Conservation (phyloP, 2,329 filamentous ascomycete genomes). For the Ceratocystis smalleyi region DNA sequence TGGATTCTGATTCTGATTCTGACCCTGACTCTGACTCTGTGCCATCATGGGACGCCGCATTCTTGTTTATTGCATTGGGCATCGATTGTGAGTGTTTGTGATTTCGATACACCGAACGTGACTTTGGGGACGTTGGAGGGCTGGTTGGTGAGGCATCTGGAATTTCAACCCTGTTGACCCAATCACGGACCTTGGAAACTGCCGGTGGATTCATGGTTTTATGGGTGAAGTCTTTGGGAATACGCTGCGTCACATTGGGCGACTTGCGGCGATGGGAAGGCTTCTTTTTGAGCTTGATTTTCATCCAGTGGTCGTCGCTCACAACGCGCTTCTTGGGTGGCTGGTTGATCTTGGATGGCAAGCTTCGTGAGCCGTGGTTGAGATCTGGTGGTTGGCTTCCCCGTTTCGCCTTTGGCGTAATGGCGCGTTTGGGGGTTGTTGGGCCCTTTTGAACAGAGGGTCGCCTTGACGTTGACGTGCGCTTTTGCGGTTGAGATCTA, state of each 20-base stretch:
- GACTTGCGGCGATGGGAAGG: conserved; percentile 23
- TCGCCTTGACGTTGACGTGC: conserved; percentile 19
- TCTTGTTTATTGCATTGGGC: conserved; percentile 11
- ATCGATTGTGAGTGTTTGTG: conserved; percentile 14
- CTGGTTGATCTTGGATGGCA: conserved; percentile 27
- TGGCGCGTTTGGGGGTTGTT: conserved; percentile 18
- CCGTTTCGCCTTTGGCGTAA: conserved; percentile 4
- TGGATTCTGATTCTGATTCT: conserved; percentile 1
- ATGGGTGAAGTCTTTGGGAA: conserved; percentile 45
- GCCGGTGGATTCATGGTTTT: conserved; percentile 40
- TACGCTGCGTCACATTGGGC: conserved; percentile 20
- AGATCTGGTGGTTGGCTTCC: background rate
- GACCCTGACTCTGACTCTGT: conserved; percentile 5
- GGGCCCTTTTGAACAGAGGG: conserved; percentile 19
- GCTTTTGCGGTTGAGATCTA: conserved; percentile 32
- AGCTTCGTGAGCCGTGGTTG: conserved; percentile 16
- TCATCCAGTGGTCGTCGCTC: conserved; percentile 83
- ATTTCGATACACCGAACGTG: conserved; percentile 5
- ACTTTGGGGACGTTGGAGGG: conserved; percentile 8
- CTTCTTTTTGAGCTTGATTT: conserved; percentile 38
- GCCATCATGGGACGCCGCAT: background rate
- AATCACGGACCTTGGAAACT: conserved; percentile 45
- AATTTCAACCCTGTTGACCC: conserved; percentile 41
- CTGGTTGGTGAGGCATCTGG: conserved; percentile 24
- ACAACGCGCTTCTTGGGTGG: conserved; percentile 83